phyloP scores from a whole-genome alignment of 1,284 basidiomycete genomes.

The Apiotrichum gamsii region DNA sequence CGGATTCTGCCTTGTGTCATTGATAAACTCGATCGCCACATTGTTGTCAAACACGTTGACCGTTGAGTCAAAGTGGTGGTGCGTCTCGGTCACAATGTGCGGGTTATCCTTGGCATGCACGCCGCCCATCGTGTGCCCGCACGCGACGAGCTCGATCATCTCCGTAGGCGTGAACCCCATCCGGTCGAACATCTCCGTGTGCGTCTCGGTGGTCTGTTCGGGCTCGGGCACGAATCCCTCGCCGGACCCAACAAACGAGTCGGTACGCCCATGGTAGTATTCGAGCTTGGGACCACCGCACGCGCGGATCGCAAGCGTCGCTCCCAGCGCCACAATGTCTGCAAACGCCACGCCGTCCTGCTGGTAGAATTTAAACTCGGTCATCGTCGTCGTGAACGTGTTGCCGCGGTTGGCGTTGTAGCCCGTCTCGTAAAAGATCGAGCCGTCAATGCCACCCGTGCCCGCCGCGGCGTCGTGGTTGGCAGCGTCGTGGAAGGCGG shows the following conservation, averaged over 20 bases:
- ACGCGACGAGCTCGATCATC: conserved; percentile 16
- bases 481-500: conserved; percentile 19
- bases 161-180: conserved; percentile 18
- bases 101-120: conserved; percentile 13
- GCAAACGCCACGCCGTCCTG: conserved; percentile 13
- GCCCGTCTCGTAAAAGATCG: conserved; percentile 14
- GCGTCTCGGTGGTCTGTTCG: conserved; percentile 11
- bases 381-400: conserved; percentile 6
- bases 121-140: conserved; percentile 19
- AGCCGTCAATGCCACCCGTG: conserved; percentile 19
- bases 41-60: conserved; percentile 13
- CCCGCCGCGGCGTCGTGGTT: conserved; percentile 13
- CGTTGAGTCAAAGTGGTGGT: conserved; percentile 9
- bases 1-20: conserved; percentile 8
- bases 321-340: conserved; percentile 15
- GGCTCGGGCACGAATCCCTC: conserved; percentile 14
- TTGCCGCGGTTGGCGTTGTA: conserved; percentile 10
- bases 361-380: conserved; percentile 11
- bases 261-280: conserved; percentile 11
- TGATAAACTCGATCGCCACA: conserved; percentile 8
- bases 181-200: conserved; percentile 14
- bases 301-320: conserved; percentile 13
- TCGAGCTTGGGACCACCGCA: conserved; percentile 18
- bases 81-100: conserved; percentile 1
- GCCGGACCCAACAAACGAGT: not conserved